Base-by-base conservation (phyloP, 148 eudicot species). In the Persicaria maculosa region DNA sequence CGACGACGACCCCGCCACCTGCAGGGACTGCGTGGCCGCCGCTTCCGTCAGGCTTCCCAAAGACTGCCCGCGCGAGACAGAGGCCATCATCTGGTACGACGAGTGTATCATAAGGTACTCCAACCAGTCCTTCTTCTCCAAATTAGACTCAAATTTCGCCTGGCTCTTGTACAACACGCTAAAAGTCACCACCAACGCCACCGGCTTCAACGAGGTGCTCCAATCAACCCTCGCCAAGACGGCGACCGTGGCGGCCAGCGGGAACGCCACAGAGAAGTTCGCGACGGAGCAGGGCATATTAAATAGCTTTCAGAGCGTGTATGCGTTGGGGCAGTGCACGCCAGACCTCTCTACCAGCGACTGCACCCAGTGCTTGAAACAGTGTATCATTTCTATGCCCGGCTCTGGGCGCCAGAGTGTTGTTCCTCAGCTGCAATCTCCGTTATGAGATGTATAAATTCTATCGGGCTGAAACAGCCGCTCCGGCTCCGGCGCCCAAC, bases 271-370 rank as follows among this genome's bases (percentile, higher is more conserved):
- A 0, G 62, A 75, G 76, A 81, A 83, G 44, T 83, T 62, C 16
- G 80, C 80, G 1, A 55, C 78, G 0, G 50, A 15, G 52, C 54
- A 64, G 53, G 62, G 4, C 9, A n/a, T n/a, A n/a, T n/a, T n/a
- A n/a, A n/a, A n/a, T n/a, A 57, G 54, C 0, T 71, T 62, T 5
- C 47, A 15, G 25, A 50, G 36, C 43, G 5, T 83, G 25, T 75
- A 75, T 72, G 80, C 72, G 8, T 45, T 80, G 47, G 87, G 65
- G 8, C 84, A 81, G 74, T 86, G 89, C 72, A 81, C 84, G 6
- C 87, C 82, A 1, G 87, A 86, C 36, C 36, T 86, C n/a, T 72
- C 83, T 0, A 8, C 45, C 4, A 36, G n/a, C 0, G 82, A 74
- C 5, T 86, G 89, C 58, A 10, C 15, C 16, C 0, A 20, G 1